Percentiles rank a stretch among this genome's conserved stretches.
phyloP scores from a whole-genome alignment of 345 rosid species.

The Pugionium dolabratum region DNA sequence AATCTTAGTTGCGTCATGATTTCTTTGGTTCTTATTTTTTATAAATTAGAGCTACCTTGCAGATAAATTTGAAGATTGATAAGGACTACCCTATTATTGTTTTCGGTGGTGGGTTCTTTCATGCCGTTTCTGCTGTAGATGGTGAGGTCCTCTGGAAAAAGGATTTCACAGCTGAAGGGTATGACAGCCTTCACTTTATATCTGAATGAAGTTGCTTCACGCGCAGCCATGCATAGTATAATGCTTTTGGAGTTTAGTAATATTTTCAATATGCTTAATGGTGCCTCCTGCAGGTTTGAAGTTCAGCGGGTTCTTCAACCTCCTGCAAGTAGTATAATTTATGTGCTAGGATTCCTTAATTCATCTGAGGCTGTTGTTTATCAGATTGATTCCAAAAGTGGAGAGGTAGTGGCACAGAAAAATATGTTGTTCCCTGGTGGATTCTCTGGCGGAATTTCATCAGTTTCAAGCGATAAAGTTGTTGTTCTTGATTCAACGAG shows the following conservation, averaged over 20 bases:
- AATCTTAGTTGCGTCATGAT: slow-evolving; percentile 8
- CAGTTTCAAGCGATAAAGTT: slow-evolving; percentile 65
- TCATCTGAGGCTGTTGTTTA: slow-evolving; percentile 62
- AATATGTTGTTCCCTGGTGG: slow-evolving; percentile 65
- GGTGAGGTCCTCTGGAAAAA: slow-evolving; percentile 89
- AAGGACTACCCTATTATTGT: slow-evolving; percentile 66
- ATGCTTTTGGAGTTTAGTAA: slow-evolving; percentile 14
- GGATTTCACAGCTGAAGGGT: slow-evolving; percentile 84
- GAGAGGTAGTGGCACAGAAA: slow-evolving; percentile 69
- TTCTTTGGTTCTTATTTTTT: slow-evolving; percentile 17
- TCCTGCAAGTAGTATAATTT: slow-evolving; percentile 51
- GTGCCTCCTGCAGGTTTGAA: slow-evolving; percentile 61
- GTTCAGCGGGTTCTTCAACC: slow-evolving; percentile 70
- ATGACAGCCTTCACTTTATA: slow-evolving; percentile 34
- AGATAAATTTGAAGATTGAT: slow-evolving; percentile 66
- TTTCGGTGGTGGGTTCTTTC: slow-evolving; percentile 69
- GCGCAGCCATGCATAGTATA: slow-evolving; percentile 13
- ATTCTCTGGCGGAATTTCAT: slow-evolving; percentile 58
- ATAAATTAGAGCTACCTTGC: slow-evolving; percentile 37
- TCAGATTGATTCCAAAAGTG: slow-evolving; percentile 67
- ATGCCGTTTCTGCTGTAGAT: slow-evolving; percentile 81
- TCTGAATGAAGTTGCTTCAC: slow-evolving; percentile 4
- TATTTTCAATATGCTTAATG: slow-evolving; percentile 6
- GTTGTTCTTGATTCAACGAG: slow-evolving; percentile 69
- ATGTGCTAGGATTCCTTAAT: slow-evolving; percentile 66